A percentile compares a stretch with the other conserved stretches of the same genome.
phyloP scores from a whole-genome alignment of 352 stramenopile genomes.

The Labyrinthula sp. region DNA sequence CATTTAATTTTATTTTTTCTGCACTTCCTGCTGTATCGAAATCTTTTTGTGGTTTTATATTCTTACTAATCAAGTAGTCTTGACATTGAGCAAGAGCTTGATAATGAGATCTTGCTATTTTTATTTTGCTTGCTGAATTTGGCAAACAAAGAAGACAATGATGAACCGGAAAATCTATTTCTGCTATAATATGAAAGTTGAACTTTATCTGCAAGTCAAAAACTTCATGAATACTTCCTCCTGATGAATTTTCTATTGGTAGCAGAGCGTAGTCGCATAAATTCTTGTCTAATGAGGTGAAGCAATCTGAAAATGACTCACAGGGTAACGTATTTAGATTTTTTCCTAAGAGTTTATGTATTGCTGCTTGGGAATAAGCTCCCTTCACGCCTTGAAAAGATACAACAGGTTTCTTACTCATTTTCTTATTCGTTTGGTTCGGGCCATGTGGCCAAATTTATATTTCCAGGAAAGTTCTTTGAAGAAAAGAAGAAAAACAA shows the following conservation, averaged over 20 bases:
- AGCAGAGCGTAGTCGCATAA: conserved; percentile 73
- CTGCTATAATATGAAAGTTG: conserved; percentile 50
- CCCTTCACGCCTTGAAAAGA: conserved; percentile 83
- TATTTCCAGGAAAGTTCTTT: too few relatives aligned
- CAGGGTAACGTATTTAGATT: conserved; percentile 49
- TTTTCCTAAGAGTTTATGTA: conserved; percentile 62
- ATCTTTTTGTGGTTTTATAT: conserved; percentile 51
- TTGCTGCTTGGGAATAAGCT: conserved; percentile 87
- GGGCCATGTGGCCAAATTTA: too few relatives aligned
- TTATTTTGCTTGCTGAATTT: conserved; percentile 64
- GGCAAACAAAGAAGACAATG: conserved; percentile 72
- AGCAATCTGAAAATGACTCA: conserved; percentile 54
- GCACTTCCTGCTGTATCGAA: conserved; percentile 88
- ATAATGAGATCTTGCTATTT: conserved; percentile 78
- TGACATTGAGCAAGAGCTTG: conserved; percentile 86
- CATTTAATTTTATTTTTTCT: conserved; percentile 77
- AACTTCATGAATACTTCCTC: conserved; percentile 79
- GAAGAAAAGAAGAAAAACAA: too few relatives aligned
- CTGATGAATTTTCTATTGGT: conserved; percentile 77
- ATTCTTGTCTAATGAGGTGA: conserved; percentile 48
- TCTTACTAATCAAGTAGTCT: conserved; percentile 65
- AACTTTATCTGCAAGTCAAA: conserved; percentile 68
- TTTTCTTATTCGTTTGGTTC: conserved; percentile 1
- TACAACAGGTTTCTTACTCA: conserved; percentile 33
- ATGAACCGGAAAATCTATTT: conserved; percentile 66